Conservation (phyloP, 352 stramenopile species). For the Globisporangium polare region DNA sequence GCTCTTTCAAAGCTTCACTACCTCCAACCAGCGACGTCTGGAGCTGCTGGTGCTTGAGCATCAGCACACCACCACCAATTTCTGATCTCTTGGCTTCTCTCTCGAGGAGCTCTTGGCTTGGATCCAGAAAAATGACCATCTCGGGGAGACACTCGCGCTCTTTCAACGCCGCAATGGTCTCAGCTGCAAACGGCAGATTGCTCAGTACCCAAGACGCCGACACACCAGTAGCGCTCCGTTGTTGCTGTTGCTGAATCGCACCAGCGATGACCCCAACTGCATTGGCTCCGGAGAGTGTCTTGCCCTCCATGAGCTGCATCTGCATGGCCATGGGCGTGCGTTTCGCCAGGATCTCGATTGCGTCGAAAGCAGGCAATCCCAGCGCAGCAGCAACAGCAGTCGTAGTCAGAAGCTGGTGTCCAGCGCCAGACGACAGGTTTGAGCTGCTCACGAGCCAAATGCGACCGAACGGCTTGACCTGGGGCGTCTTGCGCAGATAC, state of each 20-base stretch:
- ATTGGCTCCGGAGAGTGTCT: conserved; percentile 21
- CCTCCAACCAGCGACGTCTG: conserved; percentile 19
- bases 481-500: conserved; percentile 34
- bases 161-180: conserved; percentile 31
- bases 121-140: conserved; percentile 38
- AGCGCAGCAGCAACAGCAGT: conserved; percentile 9
- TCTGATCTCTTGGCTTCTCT: conserved; percentile 13
- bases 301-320: conserved; percentile 36
- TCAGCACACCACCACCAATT: conserved; percentile 11
- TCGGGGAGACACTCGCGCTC: conserved; percentile 49
- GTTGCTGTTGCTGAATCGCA: conserved; percentile 13
- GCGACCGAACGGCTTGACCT: conserved; percentile 12
- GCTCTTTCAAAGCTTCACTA: conserved; percentile 13
- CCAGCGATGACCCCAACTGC: conserved; percentile 24
- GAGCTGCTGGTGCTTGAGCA: conserved; percentile 26
- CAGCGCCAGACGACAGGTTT: background rate
- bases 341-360: conserved; percentile 24
- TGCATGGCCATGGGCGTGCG: conserved; percentile 28
- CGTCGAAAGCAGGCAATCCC: conserved; percentile 19
- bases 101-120: conserved; percentile 16
- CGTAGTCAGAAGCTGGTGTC: background rate
- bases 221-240: background rate
- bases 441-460: conserved; percentile 40
- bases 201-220: conserved; percentile 37
- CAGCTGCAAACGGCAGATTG: conserved; percentile 38